Evolutionary conservation across 179 eudicot species (phyloP).

Genomic region (Beta corolliflora): DNA sequence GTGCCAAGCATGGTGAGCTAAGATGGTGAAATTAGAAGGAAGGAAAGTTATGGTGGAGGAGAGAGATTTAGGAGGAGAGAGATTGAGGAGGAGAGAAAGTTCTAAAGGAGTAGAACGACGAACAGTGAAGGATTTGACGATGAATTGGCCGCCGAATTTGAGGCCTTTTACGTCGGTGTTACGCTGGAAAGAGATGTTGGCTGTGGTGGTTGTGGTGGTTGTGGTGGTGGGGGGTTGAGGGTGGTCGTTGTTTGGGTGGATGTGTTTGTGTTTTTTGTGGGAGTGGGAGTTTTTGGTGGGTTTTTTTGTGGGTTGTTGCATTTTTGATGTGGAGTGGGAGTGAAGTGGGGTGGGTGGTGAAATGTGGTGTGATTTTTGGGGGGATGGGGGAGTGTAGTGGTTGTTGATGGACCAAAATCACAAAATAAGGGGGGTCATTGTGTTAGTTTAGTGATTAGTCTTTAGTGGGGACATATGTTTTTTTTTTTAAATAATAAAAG

Average conservation of each 20-base stretch:
- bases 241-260: constrained; percentile 2
- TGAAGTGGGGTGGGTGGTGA: neutral
- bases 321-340: neutral
- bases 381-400: neutral
- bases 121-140: constrained; percentile 89
- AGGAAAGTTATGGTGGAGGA: constrained; percentile 72
- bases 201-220: constrained; percentile 30
- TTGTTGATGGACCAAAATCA: neutral
- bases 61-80: constrained; percentile 29
- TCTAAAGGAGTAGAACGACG: constrained; percentile 66
- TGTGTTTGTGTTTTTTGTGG: constrained; percentile 18
- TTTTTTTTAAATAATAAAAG: no score
- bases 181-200: constrained; percentile 64
- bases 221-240: neutral
- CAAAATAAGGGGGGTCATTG: neutral
- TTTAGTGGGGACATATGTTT: neutral
- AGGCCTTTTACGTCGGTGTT: constrained; percentile 77
- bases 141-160: constrained; percentile 88
- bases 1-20: constrained; percentile 97
- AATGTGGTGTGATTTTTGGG: neutral
- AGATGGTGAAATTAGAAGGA: constrained; percentile 89
- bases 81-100: constrained; percentile 75
- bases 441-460: neutral
- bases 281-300: neutral
- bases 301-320: neutral